Evolutionary conservation across 2,329 filamentous ascomycete species (phyloP), one percentile per base, ranked within the genome.

Genomic region (Clonostachys byssicola): DNA sequence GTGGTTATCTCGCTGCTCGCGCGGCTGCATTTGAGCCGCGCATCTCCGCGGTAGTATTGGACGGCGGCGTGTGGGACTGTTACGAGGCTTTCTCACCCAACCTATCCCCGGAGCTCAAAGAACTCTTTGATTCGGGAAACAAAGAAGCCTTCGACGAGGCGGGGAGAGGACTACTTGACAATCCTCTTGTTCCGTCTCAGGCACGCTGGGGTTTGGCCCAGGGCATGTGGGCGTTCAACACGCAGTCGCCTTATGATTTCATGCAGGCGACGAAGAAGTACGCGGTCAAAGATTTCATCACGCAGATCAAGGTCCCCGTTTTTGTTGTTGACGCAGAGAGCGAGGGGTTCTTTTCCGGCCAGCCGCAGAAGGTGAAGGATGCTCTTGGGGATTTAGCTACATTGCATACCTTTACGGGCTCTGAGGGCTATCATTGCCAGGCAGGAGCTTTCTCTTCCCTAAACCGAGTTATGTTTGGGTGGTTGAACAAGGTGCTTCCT

Each of bases 21-120:
- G 71, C 70, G 0, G 70, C 72, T 0, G 68, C 70, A 2, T 70
- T 71, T 49, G 72, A 75, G 44, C 65, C 62, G 47, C 68, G 71
- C 9, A 54, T 75, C 39, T 60, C 64, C 2, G 72, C 70, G 4
- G 55, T 64, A 5, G 54, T 72, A 41, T 57, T 62, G 23, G 57
- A 69, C 33, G 70, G 72, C 50, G 71, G 68, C 3, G 48, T 74
- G 4, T 68, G 56, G 50, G 58, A 66, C 46, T 39, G 7, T n/a
- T 39, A 13, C 36, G 36, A 39, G 6, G 36, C 14, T 1, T 39
- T 39, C 17, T 39, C 36, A 18, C 36, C 14, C 14, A n/a, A 39
- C 14, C 36, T 39, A 3, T n/a, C 36, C 6, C 14, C 14, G 17
- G 36, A 39, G 14, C 36, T 39, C 12, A n/a, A n/a, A n/a, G 14